Evolutionary conservation across 345 rosid species (phyloP).

Genomic region (Lumnitzera racemosa): DNA sequence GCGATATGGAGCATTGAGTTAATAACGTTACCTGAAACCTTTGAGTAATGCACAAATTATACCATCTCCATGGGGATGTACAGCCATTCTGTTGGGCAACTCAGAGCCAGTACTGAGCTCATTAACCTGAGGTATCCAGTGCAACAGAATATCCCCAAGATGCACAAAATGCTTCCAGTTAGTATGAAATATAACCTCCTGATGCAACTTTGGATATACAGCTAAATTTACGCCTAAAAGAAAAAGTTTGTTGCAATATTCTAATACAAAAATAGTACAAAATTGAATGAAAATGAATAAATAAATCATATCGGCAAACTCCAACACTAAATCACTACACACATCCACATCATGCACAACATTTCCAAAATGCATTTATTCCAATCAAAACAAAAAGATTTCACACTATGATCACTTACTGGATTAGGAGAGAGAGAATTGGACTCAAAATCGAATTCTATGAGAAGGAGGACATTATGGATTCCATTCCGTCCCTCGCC

Average conservation of each 20-base stretch:
- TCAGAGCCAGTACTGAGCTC: conserved; percentile 46
- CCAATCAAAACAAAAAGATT: not conserved
- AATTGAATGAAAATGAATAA: too few species aligned
- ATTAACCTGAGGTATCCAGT: conserved; percentile 28
- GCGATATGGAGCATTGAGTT: not conserved
- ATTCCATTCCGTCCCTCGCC: conserved; percentile 85
- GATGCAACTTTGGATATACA: not conserved
- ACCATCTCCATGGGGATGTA: conserved; percentile 75
- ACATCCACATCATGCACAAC: too few species aligned
- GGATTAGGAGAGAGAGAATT: conserved; percentile 64
- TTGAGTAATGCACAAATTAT: conserved; percentile 62
- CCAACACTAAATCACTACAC: too few species aligned
- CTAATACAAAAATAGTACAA: too few species aligned
- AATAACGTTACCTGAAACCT: conserved; percentile 48
- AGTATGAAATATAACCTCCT: not conserved
- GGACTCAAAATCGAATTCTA: conserved; percentile 39
- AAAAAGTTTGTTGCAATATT: too few species aligned
- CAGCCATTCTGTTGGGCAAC: conserved; percentile 78
- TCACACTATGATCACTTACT: conserved; percentile 27
- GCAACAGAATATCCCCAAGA: not conserved
- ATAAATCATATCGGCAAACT: too few species aligned
- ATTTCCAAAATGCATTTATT: not conserved
- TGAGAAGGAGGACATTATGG: conserved; percentile 54
- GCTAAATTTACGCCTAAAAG: too few species aligned
- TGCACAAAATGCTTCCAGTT: not conserved